These are phyloP conservation scores for Chimonanthus praecox DNA, from an alignment of 164 flowering plant genomes.

Conservation along the genomic window DNA sequence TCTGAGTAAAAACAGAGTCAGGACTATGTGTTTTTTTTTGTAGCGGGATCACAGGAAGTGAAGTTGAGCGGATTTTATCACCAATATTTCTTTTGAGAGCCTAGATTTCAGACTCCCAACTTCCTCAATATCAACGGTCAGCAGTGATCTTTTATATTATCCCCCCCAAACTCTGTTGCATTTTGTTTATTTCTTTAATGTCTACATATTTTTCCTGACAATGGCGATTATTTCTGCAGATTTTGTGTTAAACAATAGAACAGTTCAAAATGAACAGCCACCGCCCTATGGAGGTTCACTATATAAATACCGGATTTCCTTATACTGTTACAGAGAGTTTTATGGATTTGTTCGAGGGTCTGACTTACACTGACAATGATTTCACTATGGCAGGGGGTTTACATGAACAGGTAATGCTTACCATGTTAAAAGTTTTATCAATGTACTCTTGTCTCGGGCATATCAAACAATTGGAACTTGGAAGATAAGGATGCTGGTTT, in stretches of 20 bases:
- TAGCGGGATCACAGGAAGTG: not conserved
- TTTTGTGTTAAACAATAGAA: not conserved
- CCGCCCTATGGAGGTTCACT: constrained; percentile 62
- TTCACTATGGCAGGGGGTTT: constrained; percentile 30
- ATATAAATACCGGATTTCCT: constrained; percentile 67
- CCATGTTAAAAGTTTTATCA: not conserved
- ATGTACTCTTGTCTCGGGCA: no score
- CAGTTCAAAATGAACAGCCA: constrained; percentile 36
- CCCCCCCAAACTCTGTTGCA: not conserved
- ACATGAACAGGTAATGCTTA: constrained; percentile 46
- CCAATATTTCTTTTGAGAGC: not conserved
- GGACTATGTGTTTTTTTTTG: no score
- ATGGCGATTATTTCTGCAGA: constrained; percentile 10
- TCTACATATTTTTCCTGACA: not conserved
- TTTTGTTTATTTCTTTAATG: not conserved
- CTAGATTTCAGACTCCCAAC: not conserved
- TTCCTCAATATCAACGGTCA: no score
- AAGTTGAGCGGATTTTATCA: not conserved
- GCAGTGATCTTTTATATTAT: not conserved
- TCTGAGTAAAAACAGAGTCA: no score
- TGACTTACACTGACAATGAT: constrained; percentile 37
- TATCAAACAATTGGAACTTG: no score
- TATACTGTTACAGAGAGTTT: constrained; percentile 61
- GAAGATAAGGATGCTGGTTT: not conserved
- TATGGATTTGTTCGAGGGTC: constrained; percentile 70